Base-by-base conservation (phyloP, 2,329 filamentous ascomycete species). In the Cadophora gregata region DNA sequence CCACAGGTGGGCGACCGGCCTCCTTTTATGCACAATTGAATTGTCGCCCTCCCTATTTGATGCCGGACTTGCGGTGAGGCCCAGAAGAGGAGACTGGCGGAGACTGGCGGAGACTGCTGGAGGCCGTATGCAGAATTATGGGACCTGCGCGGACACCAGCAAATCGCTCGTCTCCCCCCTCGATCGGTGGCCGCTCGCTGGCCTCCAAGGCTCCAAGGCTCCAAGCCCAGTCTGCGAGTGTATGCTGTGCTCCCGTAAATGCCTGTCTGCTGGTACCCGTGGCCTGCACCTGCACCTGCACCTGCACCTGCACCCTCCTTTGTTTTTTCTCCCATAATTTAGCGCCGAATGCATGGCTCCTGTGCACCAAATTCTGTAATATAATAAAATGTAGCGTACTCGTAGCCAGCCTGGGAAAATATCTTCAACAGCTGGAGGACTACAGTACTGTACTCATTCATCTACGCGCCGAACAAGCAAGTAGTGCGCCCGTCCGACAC, bases 11-110 rank as follows among this genome's bases (percentile, higher is more conserved):
- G 56, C 31, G 36, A 63, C 48, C 31, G 21, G 45, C 48, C 58
- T 31, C 53, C 56, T 63, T 55, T 70, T 66, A 71, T 71, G 70
- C 72, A 70, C 56, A 66, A 66, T 63, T 53, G 53, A 70, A 70
- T 72, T 69, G 67, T 68, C 27, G 36, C 51, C 47, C 48, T 36
- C 51, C 51, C 31, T 58, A 60, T 59, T 60, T 51, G 61, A 60
- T 62, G 67, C 61, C 64, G 60, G 64, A 74, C 51, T 73, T 72
- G 72, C 72, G 72, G 72, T 74, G 72, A 72, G 64, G 67, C 59
- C 66, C 63, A 61, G 68, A 36, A 56, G 25, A 50, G 45, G 55
- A 64, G 58, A 45, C 31, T 48, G 50, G 61, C 45, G 6, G 31
- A 53, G n/a, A 60, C 19, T 10, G 19, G n/a, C n/a, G 45, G 55